These are phyloP conservation scores for Fusarium agapanthi DNA, from an alignment of 2,329 filamentous ascomycete genomes.

Conservation along the genomic window DNA sequence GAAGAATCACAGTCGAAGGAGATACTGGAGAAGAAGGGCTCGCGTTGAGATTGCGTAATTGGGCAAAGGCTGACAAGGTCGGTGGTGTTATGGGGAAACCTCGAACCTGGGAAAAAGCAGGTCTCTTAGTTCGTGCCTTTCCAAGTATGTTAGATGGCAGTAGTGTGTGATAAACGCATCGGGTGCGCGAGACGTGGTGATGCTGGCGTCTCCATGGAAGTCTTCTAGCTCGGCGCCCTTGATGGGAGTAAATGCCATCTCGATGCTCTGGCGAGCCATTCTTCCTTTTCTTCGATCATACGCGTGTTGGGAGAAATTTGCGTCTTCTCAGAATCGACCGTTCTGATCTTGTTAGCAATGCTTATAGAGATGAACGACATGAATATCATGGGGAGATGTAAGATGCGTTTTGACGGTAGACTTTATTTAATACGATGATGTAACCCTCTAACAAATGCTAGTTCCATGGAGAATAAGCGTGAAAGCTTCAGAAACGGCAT, in stretches of 20 bases:
- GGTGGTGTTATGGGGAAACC: not conserved
- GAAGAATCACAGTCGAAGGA: not conserved
- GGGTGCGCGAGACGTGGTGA: not conserved
- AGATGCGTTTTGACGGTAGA: not conserved
- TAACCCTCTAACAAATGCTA: not conserved
- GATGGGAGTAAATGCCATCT: not conserved
- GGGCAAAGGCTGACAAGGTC: not conserved
- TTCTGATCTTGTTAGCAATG: not conserved
- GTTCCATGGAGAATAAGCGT: not conserved
- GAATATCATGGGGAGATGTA: not conserved
- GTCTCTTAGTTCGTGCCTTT: not conserved
- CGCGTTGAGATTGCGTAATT: not conserved
- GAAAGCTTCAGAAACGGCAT: not conserved
- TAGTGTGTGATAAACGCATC: not conserved
- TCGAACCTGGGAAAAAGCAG: not conserved
- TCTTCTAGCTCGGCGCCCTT: not conserved
- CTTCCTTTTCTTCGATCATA: not conserved
- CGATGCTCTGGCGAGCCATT: not conserved
- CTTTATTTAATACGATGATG: not conserved
- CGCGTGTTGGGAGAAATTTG: not conserved
- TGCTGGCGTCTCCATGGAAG: not conserved
- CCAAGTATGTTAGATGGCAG: not conserved
- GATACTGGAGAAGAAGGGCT: not conserved
- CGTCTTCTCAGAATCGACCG: not conserved
- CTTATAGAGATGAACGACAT: not conserved